Base-by-base conservation (phyloP, 768 basidiomycete genomes). In the Termitomyces sp. region DNA sequence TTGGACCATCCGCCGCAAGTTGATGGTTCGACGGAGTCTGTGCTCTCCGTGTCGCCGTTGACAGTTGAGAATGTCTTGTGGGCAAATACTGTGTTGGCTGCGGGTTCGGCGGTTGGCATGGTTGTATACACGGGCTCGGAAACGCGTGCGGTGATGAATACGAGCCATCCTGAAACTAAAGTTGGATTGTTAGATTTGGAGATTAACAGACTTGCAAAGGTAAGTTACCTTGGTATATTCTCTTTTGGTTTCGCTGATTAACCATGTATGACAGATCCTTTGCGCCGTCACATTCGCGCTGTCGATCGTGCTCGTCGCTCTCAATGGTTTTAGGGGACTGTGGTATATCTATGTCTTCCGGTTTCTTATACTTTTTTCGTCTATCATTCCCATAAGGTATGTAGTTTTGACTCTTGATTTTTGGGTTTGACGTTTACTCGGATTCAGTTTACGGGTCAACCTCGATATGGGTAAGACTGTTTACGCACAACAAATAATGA, bases 381-480 rank as follows among this genome's bases (percentile, higher is more conserved):
- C 94, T 31, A 99, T 99, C 72, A 98, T 99, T 68, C 96, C 97
- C 27, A 99, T 99, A 75, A 96, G 94, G 96, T 93, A 52, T 56
- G 87, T 70, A 20, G 49, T n/a, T n/a, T n/a, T 13, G 15, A 0
- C 0, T 45, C 34, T 33, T 12, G 55, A 9, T 22, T 54, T 20
- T 18, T 30, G 45, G n/a, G n/a, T 34, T 57, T 47, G 30, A 33
- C 3, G 9, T 12, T 41, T 64, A 18, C 56, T 37, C 24, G 15
- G 45, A 39, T 22, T 6, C 69, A 98, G 95, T 80, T 77, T 99
- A 57, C 91, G 97, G n/a, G 96, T 99, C 55, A 99, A 99, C 66
- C 81, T 99, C 55, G 97, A 99, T 72, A 98, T 99, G 95, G 97
- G 97, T 58, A 99, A 99, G 75, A 98, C 95, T 1, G 91, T 98